Conservation (phyloP, 163 green algal species). For the Picocystis sp. region DNA sequence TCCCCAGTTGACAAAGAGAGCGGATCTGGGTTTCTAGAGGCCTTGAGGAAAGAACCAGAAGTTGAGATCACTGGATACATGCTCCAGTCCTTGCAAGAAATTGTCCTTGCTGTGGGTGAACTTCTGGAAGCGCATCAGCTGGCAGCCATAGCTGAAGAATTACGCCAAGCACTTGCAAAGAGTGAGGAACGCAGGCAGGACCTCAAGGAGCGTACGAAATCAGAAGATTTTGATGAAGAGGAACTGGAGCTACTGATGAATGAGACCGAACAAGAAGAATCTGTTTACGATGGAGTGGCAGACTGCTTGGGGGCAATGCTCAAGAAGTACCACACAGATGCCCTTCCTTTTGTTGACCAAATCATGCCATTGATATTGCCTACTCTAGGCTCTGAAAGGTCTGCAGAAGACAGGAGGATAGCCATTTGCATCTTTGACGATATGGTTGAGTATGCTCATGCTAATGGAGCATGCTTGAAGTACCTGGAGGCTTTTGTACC, state of each 20-base stretch:
- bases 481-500: constrained; percentile 16
- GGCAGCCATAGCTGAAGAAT: constrained; percentile 17
- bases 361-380: constrained; percentile 37
- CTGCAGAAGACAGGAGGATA: constrained; percentile 63
- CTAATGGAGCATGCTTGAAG: constrained; percentile 20
- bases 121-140: constrained; percentile 37
- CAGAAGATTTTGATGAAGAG: constrained; percentile 91
- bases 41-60: constrained; percentile 51
- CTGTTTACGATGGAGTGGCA: constrained; percentile 56
- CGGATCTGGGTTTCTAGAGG: constrained; percentile 26
- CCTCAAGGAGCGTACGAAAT: constrained; percentile 28
- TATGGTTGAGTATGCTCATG: constrained; percentile 70
- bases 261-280: constrained; percentile 80
- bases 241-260: constrained; percentile 74
- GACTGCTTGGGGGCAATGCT: constrained; percentile 45
- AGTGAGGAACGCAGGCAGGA: constrained; percentile 44
- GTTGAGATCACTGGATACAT: constrained; percentile 44
- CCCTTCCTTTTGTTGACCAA: constrained; percentile 61
- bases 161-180: constrained; percentile 33
- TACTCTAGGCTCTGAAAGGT: constrained; percentile 5
- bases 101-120: constrained; percentile 26
- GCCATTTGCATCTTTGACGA: constrained; percentile 90
- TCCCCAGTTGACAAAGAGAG: constrained; percentile 8
- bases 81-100: constrained; percentile 44
- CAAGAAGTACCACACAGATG: constrained; percentile 53